Evolutionary conservation across 2,329 filamentous ascomycete genomes (phyloP).

Genomic region (Epichloe festucae): DNA sequence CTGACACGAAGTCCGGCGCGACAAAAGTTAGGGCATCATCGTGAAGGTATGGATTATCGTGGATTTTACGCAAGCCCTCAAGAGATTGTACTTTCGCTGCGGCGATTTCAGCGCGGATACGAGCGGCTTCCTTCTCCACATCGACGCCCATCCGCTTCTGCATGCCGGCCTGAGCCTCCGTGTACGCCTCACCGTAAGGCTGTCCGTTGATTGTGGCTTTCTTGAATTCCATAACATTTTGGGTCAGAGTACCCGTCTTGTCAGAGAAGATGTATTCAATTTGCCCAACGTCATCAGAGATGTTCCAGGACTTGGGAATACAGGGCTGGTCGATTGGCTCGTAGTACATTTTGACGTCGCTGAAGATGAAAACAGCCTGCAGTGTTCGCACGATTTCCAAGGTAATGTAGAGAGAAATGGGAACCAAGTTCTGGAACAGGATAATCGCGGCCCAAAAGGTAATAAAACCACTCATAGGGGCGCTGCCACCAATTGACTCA

Average conservation of each 20-base stretch:
- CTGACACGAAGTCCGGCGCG: constrained; percentile 75
- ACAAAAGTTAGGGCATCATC: constrained; percentile 88
- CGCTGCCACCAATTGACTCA: constrained; percentile 62
- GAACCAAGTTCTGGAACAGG: constrained; percentile 95
- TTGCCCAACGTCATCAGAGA: constrained; percentile 93
- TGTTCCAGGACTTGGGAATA: constrained; percentile 97
- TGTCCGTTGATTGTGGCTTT: constrained; percentile 95
- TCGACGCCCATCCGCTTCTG: constrained; percentile 82
- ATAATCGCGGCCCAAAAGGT: constrained; percentile 94
- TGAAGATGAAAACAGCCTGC: constrained; percentile 96
- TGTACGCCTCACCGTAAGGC: constrained; percentile 93
- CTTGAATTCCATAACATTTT: constrained; percentile 99
- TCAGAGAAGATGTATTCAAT: constrained; percentile 99
- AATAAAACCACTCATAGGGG: constrained; percentile 77
- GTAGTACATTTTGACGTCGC: constrained; percentile 94
- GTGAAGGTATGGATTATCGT: constrained; percentile 82
- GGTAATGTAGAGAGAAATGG: constrained; percentile 94
- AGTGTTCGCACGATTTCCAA: constrained; percentile 88
- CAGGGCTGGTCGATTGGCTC: constrained; percentile 88
- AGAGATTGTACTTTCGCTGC: constrained; percentile 63
- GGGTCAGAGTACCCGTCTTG: constrained; percentile 91
- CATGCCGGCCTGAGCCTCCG: constrained; percentile 92
- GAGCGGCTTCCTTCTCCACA: constrained; percentile 65
- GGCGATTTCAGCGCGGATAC: constrained; percentile 65
- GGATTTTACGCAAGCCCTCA: constrained; percentile 56